These are phyloP conservation scores for Aspergillus piperis DNA, from an alignment of 2,329 filamentous ascomycete species.

Conservation along the genomic window DNA sequence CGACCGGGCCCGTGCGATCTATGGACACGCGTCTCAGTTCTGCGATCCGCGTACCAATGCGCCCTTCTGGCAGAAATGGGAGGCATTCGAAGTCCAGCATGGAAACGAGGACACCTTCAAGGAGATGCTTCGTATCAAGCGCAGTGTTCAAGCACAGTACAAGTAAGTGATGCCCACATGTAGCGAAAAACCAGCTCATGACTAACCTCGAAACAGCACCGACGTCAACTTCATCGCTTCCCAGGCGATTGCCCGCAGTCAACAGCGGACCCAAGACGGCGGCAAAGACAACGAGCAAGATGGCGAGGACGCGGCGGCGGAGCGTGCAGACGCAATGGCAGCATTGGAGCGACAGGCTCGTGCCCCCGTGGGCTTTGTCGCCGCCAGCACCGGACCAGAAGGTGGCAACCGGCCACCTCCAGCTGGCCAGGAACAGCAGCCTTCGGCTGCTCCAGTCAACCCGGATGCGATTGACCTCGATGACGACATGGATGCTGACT, in stretches of 20 bases:
- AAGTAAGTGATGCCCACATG: conserved; percentile 58
- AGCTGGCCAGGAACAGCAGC: conserved; percentile 28
- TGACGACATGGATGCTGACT: conserved; percentile 52
- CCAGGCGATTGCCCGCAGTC: conserved; percentile 82
- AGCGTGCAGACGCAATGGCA: conserved; percentile 78
- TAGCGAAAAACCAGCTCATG: background rate
- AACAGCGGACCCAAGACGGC: conserved; percentile 54
- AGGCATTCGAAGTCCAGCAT: conserved; percentile 94
- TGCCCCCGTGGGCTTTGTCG: conserved; percentile 87
- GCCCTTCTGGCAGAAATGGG: conserved; percentile 95
- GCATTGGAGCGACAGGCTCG: conserved; percentile 84
- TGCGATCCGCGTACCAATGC: conserved; percentile 90
- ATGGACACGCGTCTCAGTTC: conserved; percentile 94
- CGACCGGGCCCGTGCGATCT: conserved; percentile 91
- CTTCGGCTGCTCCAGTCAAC: conserved; percentile 57
- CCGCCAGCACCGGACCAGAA: conserved; percentile 74
- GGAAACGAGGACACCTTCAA: conserved; percentile 99
- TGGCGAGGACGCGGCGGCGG: conserved; percentile 48
- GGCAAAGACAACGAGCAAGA: conserved; percentile 37
- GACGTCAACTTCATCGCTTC: conserved; percentile 98
- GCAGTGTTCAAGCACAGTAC: conserved; percentile 95
- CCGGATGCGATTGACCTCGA: conserved; percentile 86
- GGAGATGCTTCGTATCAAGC: conserved; percentile 97
- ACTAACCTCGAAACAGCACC: conserved; percentile 59
- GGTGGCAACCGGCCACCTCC: conserved; percentile 56